Conservation (phyloP, 805 yeast genomes). For the Cephaloascus fragrans region DNA sequence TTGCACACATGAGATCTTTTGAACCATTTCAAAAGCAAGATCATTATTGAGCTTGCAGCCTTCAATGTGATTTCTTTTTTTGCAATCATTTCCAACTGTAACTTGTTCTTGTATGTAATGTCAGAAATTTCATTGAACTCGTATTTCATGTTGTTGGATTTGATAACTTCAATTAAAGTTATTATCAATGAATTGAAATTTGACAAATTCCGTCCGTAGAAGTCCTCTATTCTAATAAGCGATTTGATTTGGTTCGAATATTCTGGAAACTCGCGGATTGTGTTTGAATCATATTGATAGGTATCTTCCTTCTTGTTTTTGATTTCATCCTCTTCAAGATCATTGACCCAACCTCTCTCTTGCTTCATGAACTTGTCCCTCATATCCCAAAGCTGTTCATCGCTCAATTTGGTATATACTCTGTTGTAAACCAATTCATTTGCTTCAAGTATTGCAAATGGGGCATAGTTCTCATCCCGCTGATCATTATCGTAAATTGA, state of each 20-base stretch:
- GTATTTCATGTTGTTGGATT: constrained; percentile 28
- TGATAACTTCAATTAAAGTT: constrained; percentile 56
- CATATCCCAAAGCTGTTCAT: constrained; percentile 63
- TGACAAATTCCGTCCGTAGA: constrained; percentile 44
- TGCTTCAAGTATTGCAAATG: constrained; percentile 75
- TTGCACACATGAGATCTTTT: constrained; percentile 70
- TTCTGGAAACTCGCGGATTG: constrained; percentile 21
- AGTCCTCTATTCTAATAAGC: constrained; percentile 46
- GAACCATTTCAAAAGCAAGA: constrained; percentile 63
- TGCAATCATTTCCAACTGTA: constrained; percentile 43
- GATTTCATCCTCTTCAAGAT: constrained; percentile 8
- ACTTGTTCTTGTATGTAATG: constrained; percentile 13
- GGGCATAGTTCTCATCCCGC: constrained; percentile 26
- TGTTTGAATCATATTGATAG: constrained; percentile 20
- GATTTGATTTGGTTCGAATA: constrained; percentile 25
- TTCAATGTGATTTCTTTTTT: constrained; percentile 57
- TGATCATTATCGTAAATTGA: constrained; percentile 1
- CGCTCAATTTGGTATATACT: constrained; percentile 56
- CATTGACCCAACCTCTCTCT: constrained; percentile 46
- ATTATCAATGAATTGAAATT: constrained; percentile 54
- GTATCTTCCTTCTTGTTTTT: constrained; percentile 1
- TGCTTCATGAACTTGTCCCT: constrained; percentile 61
- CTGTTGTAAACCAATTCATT: constrained; percentile 53
- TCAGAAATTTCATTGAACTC: neutral
- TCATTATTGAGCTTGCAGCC: constrained; percentile 44